Percentiles rank a stretch among this genome's conserved stretches.
These are phyloP conservation scores for Neurospora hispaniola DNA, from an alignment of 495 filamentous ascomycete genomes.

Conservation along the genomic window DNA sequence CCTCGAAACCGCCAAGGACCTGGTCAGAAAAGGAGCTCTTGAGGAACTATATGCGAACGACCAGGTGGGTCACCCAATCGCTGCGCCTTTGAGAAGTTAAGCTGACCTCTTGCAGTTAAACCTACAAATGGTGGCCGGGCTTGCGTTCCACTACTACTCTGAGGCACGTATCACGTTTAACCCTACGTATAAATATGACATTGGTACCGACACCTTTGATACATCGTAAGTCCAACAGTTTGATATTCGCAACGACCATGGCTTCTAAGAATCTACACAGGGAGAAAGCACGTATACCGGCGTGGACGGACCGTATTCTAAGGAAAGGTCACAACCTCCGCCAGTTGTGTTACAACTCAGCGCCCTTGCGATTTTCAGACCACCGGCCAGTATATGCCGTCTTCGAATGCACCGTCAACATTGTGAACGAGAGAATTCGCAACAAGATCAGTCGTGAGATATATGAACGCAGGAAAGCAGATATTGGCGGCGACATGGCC, in stretches of 20 bases:
- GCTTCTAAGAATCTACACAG: conserved; percentile 27
- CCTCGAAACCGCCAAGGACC: conserved; percentile 65
- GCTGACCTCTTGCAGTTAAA: conserved; percentile 52
- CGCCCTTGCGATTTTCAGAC: conserved; percentile 77
- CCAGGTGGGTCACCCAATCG: conserved; percentile 46
- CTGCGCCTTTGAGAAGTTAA: neutral
- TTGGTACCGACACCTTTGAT: conserved; percentile 80
- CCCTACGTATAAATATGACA: conserved; percentile 92
- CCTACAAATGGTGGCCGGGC: conserved; percentile 87
- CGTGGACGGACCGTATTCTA: conserved; percentile 92
- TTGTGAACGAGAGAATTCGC: conserved; percentile 63
- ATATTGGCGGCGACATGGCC: conserved; percentile 39
- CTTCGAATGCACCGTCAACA: conserved; percentile 72
- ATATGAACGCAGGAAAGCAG: conserved; percentile 55
- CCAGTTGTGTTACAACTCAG: conserved; percentile 70
- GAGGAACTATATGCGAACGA: conserved; percentile 85
- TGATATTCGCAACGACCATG: too few relatives aligned
- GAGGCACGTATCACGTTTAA: conserved; percentile 75
- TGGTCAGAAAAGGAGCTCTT: conserved; percentile 59
- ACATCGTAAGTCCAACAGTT: conserved; percentile 55
- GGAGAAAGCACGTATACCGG: conserved; percentile 88
- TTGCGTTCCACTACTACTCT: conserved; percentile 81
- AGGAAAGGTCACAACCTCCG: conserved; percentile 73
- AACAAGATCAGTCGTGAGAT: conserved; percentile 58
- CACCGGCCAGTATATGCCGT: conserved; percentile 86